Conservation (phyloP, 2,329 filamentous ascomycete genomes). For the Mycogone perniciosa region DNA sequence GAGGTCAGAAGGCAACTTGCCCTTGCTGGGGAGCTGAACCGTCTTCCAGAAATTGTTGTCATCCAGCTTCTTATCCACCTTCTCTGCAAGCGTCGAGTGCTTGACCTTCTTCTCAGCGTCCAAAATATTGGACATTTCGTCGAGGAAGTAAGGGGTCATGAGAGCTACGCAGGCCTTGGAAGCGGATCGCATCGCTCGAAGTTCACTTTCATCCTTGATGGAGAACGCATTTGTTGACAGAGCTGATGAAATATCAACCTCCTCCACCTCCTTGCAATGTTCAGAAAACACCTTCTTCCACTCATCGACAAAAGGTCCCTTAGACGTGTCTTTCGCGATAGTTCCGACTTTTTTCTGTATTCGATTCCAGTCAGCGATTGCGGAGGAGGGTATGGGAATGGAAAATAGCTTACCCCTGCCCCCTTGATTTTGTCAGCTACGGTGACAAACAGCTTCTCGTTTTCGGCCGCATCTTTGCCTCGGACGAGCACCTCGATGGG, state of each 20-base stretch:
- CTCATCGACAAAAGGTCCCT: conserved; percentile 87
- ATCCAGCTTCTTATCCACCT: conserved; percentile 86
- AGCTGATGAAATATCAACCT: conserved; percentile 77
- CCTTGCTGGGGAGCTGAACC: conserved; percentile 60
- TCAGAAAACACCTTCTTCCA: conserved; percentile 82
- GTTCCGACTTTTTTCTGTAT: conserved; percentile 80
- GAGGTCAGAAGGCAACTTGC: conserved; percentile 79
- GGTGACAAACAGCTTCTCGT: conserved; percentile 82
- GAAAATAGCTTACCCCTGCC: conserved; percentile 61
- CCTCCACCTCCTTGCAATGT: conserved; percentile 77
- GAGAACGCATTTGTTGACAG: conserved; percentile 80
- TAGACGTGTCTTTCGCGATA: conserved; percentile 72
- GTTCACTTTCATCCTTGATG: conserved; percentile 89
- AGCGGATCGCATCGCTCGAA: conserved; percentile 89
- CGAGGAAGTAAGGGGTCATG: conserved; percentile 94
- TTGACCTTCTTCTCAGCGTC: conserved; percentile 97
- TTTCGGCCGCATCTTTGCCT: conserved; percentile 85
- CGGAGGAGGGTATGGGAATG: not conserved
- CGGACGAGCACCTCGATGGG: conserved; percentile 87
- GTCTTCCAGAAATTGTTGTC: conserved; percentile 90
- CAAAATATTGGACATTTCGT: conserved; percentile 94
- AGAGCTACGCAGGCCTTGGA: conserved; percentile 90
- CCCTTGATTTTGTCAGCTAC: conserved; percentile 81
- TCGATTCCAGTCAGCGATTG: conserved; percentile 10
- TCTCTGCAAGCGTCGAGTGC: conserved; percentile 77